These are phyloP conservation scores for Candolleomyces aberdarensis DNA, from an alignment of 768 basidiomycete genomes.

Conservation along the genomic window DNA sequence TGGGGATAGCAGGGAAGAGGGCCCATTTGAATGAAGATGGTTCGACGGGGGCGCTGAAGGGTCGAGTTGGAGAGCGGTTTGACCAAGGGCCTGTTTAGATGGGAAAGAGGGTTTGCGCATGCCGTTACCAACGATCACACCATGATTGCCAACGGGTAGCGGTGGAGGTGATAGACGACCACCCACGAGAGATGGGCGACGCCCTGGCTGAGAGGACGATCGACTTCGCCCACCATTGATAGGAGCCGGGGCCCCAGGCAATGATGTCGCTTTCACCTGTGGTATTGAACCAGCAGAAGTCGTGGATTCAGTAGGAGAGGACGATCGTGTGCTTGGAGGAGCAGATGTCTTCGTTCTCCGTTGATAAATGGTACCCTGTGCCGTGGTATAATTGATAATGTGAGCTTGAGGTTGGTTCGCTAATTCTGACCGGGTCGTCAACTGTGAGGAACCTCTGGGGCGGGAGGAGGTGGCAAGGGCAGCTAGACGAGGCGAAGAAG, in stretches of 20 bases:
- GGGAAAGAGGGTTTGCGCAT: slow-evolving; percentile 61
- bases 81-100: slow-evolving; percentile 52
- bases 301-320: slow-evolving; percentile 48
- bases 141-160: slow-evolving; percentile 30
- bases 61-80: slow-evolving; percentile 37
- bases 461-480: slow-evolving; percentile 40
- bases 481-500: slow-evolving; percentile 49
- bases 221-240: slow-evolving; percentile 48
- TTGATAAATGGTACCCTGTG: slow-evolving; percentile 64
- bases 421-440: slow-evolving; percentile 36
- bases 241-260: slow-evolving; percentile 36
- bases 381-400: slow-evolving; percentile 58
- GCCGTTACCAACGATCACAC: slow-evolving; percentile 32
- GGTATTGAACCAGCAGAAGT: slow-evolving; percentile 40
- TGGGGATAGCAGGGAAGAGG: slow-evolving; percentile 29
- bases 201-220: slow-evolving; percentile 76
- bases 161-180: slow-evolving; percentile 52
- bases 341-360: slow-evolving; percentile 66
- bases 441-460: slow-evolving; percentile 56
- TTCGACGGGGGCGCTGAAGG: slow-evolving; percentile 11
- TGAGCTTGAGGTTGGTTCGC: slow-evolving; percentile 24
- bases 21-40: slow-evolving; percentile 2
- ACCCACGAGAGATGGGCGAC: slow-evolving; percentile 57
- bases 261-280: slow-evolving; percentile 30
- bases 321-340: slow-evolving; percentile 52